Evolutionary conservation across 306 rosid species (phyloP), one percentile per base, ranked within the genome.

Genomic region (Prunus padus): DNA sequence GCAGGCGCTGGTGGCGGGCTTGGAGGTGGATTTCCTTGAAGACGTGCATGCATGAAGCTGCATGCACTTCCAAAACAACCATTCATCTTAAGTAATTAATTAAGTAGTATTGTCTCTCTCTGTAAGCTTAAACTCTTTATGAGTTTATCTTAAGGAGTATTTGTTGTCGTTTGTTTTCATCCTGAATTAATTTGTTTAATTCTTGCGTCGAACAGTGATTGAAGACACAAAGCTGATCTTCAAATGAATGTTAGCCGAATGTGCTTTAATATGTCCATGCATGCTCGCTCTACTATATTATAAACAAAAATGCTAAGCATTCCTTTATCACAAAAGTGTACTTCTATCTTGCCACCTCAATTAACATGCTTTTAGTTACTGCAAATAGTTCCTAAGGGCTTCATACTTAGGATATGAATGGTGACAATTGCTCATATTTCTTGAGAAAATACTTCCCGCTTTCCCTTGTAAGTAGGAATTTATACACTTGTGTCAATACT

Each of bases 1-100:
- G 83, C 79, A 18, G 83, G 84, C 15, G 73, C 77, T 16, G 84
- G 84, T 14, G 84, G 80, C 51, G 84, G 84, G 33, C n/a, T 45
- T 46, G 95, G 94, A 15, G 84, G 92, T 60, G 96, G 96, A 67
- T 63, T 84, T 25, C 92, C 91, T 9, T 90, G 82, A 90, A 83
- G 44, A 13, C 28, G 7, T 4, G 15, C 25, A n/a, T 16, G 70
- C 63, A 69, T 46, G 63, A 50, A 46, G 66, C 49, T 56, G 20
- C 26, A 72, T 23, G 66, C 67, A 59, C 33, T 23, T 46, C 31
- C 40, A 59, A 52, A 20, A 51, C 30, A 40, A 56, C 3, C 45
- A 51, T 37, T 37, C 42, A 37, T 37, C 42, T 37, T 37, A 37
- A 37, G 42, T 37, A 37, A 37, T 37, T 37, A 37, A 37, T 37